These are phyloP conservation scores for Udeniomyces megalosporus DNA, from an alignment of 768 basidiomycete genomes.

Conservation along the genomic window DNA sequence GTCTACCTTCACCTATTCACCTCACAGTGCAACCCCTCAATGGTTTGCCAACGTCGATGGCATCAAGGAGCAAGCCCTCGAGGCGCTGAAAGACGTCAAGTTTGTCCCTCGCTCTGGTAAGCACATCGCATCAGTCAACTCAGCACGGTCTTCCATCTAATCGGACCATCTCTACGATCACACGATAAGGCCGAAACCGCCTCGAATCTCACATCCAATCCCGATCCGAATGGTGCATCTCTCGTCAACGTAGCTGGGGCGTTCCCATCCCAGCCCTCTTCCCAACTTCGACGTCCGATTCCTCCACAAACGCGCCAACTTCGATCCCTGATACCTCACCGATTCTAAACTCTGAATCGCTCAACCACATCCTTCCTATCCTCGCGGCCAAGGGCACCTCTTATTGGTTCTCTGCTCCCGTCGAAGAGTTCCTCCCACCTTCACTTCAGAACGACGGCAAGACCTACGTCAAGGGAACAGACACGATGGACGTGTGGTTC, in stretches of 20 bases:
- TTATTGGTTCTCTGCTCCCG: conserved; percentile 85
- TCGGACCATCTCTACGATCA: not conserved
- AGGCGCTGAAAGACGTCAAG: conserved; percentile 48
- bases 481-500: conserved; percentile 99
- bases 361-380: conserved; percentile 61
- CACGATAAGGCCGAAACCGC: conserved; percentile 67
- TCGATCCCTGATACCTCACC: conserved; percentile 41
- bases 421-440: conserved; percentile 62
- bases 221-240: conserved; percentile 97
- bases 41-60: conserved; percentile 89
- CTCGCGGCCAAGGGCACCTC: conserved; percentile 53
- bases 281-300: conserved; percentile 19
- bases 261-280: conserved; percentile 85
- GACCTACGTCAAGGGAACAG: conserved; percentile 60
- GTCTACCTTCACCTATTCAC: not conserved
- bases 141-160: not conserved
- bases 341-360: conserved; percentile 45
- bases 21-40: conserved; percentile 70
- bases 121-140: no score
- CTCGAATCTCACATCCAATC: conserved; percentile 69
- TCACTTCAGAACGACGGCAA: conserved; percentile 36
- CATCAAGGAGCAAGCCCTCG: conserved; percentile 61
- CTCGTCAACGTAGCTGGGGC: conserved; percentile 92
- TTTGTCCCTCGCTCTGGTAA: conserved; percentile 47
- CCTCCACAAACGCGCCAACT: conserved; percentile 19